Conservation (phyloP, 805 yeast species). For the Starmerella asiatica region DNA sequence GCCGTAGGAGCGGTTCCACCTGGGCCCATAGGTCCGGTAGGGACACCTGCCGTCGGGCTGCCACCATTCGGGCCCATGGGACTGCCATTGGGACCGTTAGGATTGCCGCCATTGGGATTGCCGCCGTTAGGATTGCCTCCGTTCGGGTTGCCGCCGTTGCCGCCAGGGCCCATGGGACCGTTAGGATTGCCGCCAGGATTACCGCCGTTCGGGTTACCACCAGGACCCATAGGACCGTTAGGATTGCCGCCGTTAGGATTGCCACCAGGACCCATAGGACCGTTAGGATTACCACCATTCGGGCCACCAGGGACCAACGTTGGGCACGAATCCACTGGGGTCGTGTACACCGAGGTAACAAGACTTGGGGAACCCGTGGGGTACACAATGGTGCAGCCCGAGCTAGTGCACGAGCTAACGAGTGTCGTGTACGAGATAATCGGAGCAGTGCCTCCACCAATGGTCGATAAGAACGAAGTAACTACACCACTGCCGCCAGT, state of each 20-base stretch:
- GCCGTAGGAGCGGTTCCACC: no score
- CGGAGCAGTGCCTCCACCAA: constrained; percentile 2
- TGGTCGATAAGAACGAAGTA: constrained; percentile 4
- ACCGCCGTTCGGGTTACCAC: not conserved
- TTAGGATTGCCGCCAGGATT: not conserved
- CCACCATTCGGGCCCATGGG: no score
- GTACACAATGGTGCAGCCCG: constrained; percentile 12
- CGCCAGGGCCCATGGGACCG: not conserved
- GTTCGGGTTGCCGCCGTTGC: constrained; percentile 1
- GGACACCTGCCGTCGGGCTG: no score
- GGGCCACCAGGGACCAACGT: not conserved
- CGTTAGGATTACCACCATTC: not conserved
- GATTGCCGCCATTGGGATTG: not conserved
- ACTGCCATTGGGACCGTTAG: not conserved
- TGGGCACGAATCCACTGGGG: not conserved
- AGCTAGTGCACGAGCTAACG: constrained; percentile 5
- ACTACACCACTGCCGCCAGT: not conserved
- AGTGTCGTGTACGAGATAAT: not conserved
- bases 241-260: not conserved
- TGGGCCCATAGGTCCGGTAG: no score
- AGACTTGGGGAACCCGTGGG: constrained; percentile 1
- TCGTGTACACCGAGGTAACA: constrained; percentile 1
- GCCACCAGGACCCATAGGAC: not conserved
- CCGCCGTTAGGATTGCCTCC: constrained; percentile 1
- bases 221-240: not conserved